Evolutionary conservation across 306 rosid genomes (phyloP).

Genomic region (Lathyrus sativus): DNA sequence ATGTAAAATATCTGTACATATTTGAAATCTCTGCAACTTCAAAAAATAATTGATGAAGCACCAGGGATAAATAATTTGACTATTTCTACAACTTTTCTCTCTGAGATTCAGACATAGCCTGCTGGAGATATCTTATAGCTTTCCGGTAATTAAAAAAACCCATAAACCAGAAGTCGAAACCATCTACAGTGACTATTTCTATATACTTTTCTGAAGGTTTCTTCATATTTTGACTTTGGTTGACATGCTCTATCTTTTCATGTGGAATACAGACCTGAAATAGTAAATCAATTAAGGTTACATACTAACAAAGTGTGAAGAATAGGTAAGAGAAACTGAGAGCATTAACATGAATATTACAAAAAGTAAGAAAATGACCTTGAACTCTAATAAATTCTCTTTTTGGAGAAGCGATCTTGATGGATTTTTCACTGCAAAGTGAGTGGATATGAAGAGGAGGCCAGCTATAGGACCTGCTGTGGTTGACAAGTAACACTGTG

Average conservation of each 20-base stretch:
- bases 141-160: constrained; percentile 13
- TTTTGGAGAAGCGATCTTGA: constrained; percentile 54
- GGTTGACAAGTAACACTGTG: constrained; percentile 75
- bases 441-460: constrained; percentile 80
- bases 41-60: constrained; percentile 35
- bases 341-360: no score
- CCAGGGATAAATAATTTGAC: constrained; percentile 13
- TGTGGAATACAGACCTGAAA: constrained; percentile 15
- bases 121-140: constrained; percentile 23
- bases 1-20: constrained; percentile 45
- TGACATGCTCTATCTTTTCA: constrained; percentile 29
- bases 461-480: constrained; percentile 85
- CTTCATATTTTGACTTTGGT: constrained; percentile 29
- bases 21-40: constrained; percentile 1
- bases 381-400: constrained; percentile 58
- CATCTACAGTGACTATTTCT: constrained; percentile 26
- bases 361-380: constrained; percentile 18
- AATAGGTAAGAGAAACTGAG: no score
- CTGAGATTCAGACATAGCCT: constrained; percentile 42
- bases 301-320: no score
- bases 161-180: constrained; percentile 34
- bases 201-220: constrained; percentile 28
- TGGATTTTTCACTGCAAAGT: constrained; percentile 75
- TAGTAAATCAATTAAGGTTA: no score
- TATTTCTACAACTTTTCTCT: neutral